Percentiles rank a stretch among this genome's conserved stretches.
Conservation (phyloP, 441 rosid genomes). For the Jatropha multifida region DNA sequence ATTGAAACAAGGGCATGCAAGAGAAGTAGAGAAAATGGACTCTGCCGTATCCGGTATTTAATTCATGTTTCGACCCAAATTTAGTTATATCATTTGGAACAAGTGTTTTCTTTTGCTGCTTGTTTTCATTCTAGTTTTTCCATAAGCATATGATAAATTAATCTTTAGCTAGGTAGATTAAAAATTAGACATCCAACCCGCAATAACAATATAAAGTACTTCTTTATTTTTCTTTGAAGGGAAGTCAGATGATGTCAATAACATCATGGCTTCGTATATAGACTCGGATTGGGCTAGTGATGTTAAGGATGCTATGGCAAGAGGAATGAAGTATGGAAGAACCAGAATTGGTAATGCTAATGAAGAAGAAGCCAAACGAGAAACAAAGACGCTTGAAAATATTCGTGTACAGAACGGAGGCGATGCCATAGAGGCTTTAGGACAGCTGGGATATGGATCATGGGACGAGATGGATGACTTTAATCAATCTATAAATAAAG, state of each 20-base stretch:
- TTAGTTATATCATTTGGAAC: constrained; percentile 7
- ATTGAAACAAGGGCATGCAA: no score
- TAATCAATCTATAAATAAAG: constrained; percentile 30
- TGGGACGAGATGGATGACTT: constrained; percentile 28
- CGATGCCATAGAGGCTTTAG: constrained; percentile 8
- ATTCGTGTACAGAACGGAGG: background rate
- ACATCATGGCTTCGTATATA: background rate
- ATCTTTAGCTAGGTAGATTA: background rate
- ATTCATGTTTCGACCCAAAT: background rate
- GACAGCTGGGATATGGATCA: constrained; percentile 17
- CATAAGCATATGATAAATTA: no score
- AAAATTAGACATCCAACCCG: constrained; percentile 24
- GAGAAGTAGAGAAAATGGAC: constrained; percentile 20
- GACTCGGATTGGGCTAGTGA: constrained; percentile 15
- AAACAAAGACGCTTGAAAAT: constrained; percentile 11
- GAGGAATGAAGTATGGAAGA: constrained; percentile 23
- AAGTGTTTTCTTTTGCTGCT: background rate
- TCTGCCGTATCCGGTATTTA: constrained; percentile 35
- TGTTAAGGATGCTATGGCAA: constrained; percentile 8
- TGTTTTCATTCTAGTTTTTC: background rate
- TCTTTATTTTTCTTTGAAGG: background rate
- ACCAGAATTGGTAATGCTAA: constrained; percentile 18
- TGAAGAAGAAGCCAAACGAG: constrained; percentile 22
- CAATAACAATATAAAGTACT: constrained; percentile 16
- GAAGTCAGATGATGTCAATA: constrained; percentile 21